Percentiles rank a stretch among this genome's conserved stretches.
Conservation (phyloP, 2,329 filamentous ascomycete species). For the Coniochaeta sp. region DNA sequence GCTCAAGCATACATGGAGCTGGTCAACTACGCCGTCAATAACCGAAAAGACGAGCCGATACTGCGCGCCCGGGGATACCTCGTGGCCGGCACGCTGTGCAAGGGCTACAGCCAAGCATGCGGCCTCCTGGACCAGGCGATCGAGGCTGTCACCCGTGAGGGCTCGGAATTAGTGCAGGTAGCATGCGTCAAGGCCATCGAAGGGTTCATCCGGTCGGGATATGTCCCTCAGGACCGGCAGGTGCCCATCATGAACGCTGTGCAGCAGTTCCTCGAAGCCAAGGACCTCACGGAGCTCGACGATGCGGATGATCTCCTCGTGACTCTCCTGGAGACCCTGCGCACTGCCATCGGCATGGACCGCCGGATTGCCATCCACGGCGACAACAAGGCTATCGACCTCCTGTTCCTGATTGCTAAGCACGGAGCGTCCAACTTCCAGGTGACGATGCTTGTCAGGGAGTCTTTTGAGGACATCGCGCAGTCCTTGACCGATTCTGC, state of each 20-base stretch:
- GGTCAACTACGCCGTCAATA: conserved; percentile 68
- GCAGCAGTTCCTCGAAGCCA: conserved; percentile 66
- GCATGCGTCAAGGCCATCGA: conserved; percentile 85
- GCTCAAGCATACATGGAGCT: conserved; percentile 72
- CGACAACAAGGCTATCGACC: conserved; percentile 67
- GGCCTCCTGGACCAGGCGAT: conserved; percentile 67
- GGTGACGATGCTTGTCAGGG: conserved; percentile 76
- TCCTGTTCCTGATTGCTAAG: conserved; percentile 83
- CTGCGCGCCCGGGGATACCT: conserved; percentile 82
- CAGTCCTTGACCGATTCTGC: conserved; percentile 58
- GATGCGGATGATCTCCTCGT: conserved; percentile 91
- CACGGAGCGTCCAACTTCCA: conserved; percentile 88
- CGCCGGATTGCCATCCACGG: conserved; percentile 65
- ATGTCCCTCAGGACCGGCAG: conserved; percentile 50
- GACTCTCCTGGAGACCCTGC: conserved; percentile 78
- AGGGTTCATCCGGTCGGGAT: conserved; percentile 47
- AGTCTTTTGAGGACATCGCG: conserved; percentile 87
- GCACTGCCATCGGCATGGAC: conserved; percentile 76
- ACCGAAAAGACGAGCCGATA: conserved; percentile 62
- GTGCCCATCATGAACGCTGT: conserved; percentile 53
- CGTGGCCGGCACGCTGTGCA: conserved; percentile 72
- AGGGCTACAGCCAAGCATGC: conserved; percentile 56
- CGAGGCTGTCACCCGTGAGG: conserved; percentile 65
- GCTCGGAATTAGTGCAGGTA: conserved; percentile 84
- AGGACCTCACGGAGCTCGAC: conserved; percentile 75